Evolutionary conservation across 331 rosid genomes (phyloP).

Genomic region (Erythrophleum ivorense): DNA sequence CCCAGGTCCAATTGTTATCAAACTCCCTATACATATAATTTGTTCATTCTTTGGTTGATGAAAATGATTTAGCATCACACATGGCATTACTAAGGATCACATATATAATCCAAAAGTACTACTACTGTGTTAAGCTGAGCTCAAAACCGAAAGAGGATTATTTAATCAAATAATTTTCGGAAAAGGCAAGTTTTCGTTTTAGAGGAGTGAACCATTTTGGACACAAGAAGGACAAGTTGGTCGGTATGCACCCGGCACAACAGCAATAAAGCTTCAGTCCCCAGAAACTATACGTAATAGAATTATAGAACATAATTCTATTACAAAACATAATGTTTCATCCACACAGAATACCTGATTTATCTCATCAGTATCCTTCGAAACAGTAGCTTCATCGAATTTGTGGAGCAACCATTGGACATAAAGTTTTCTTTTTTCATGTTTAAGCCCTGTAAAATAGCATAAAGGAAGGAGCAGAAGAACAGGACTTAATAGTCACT

Average conservation of each 20-base stretch:
- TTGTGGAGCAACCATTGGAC: not conserved
- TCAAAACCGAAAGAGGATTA: slow-evolving; percentile 18
- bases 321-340: slow-evolving; percentile 8
- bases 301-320: slow-evolving; percentile 25
- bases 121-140: not conserved
- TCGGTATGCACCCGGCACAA: slow-evolving; percentile 38
- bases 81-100: slow-evolving; percentile 23
- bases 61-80: slow-evolving; percentile 34
- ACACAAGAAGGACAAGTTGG: slow-evolving; percentile 36
- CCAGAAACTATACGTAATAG: slow-evolving; percentile 10
- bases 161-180: slow-evolving; percentile 14
- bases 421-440: not conserved
- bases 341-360: not conserved
- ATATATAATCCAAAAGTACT: slow-evolving; percentile 33
- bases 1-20: too few species aligned
- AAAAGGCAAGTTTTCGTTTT: slow-evolving; percentile 30
- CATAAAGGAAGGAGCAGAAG: too few species aligned
- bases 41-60: not conserved
- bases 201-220: slow-evolving; percentile 37
- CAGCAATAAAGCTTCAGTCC: slow-evolving; percentile 3
- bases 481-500: not conserved
- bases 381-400: not conserved
- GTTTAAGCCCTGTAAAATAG: too few species aligned
- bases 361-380: not conserved
- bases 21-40: not conserved